Conservation (phyloP, 148 eudicot genomes). For the Vaccinium vitisidaea region DNA sequence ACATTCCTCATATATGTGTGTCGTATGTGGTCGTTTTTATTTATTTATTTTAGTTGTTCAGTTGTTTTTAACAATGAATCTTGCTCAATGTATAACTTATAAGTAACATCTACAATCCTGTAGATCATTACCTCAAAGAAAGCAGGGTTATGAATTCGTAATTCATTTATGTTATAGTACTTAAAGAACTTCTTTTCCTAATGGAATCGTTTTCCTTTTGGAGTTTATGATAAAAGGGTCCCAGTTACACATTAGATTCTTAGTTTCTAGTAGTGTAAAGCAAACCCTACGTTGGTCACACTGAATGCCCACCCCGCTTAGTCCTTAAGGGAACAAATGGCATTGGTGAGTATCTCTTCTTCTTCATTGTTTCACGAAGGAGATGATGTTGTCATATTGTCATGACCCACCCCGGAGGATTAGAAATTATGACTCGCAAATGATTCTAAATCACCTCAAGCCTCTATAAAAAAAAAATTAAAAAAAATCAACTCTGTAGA, state of each 20-base stretch:
- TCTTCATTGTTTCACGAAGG: too few species aligned
- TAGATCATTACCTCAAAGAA: background rate
- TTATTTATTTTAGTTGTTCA: background rate
- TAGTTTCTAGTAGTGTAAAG: background rate
- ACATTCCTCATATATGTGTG: background rate
- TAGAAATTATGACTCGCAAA: too few species aligned
- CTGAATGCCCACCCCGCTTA: background rate
- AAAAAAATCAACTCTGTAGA: too few species aligned
- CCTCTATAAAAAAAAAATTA: too few species aligned
- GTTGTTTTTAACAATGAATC: background rate
- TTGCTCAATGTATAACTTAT: background rate
- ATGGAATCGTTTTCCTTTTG: background rate
- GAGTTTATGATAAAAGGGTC: background rate
- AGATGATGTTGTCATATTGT: too few species aligned
- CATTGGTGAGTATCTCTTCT: too few species aligned
- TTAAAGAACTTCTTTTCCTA: background rate
- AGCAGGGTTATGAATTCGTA: background rate
- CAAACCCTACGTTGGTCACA: too few species aligned
- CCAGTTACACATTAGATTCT: background rate
- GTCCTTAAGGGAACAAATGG: background rate
- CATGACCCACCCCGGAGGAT: too few species aligned
- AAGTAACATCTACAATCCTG: background rate
- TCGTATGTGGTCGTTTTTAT: too few species aligned
- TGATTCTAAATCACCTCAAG: too few species aligned
- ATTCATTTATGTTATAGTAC: background rate